Conservation (phyloP, 306 rosid species). For the Prunus mira region DNA sequence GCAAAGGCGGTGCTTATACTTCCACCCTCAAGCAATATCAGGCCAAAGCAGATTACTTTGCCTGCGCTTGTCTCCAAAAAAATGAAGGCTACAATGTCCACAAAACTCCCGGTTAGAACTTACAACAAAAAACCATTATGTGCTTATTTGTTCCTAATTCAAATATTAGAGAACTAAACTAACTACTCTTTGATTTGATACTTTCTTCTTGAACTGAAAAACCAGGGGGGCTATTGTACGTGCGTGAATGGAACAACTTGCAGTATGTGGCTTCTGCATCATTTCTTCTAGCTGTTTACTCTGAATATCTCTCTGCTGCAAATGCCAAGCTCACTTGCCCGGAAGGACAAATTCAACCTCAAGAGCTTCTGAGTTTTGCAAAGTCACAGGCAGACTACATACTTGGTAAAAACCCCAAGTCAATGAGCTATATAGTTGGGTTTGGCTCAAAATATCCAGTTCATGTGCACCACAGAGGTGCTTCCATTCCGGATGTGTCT, state of each 20-base stretch:
- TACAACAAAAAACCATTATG: no score
- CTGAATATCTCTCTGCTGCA: conserved; percentile 55
- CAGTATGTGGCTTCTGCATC: conserved; percentile 77
- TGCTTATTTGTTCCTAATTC: background rate
- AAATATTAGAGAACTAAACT: no score
- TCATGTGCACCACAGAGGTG: conserved; percentile 79
- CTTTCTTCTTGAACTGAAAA: no score
- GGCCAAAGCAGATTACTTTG: conserved; percentile 83
- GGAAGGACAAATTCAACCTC: conserved; percentile 61
- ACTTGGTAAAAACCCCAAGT: conserved; percentile 74
- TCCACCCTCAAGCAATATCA: conserved; percentile 69
- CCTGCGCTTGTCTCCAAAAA: conserved; percentile 78
- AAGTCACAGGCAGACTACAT: conserved; percentile 84
- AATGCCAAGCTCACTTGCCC: conserved; percentile 66
- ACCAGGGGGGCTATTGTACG: conserved; percentile 69
- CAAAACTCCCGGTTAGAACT: conserved; percentile 59
- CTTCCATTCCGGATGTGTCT: conserved; percentile 63
- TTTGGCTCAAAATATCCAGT: conserved; percentile 65
- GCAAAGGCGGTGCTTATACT: conserved; percentile 54
- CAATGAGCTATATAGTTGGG: conserved; percentile 73
- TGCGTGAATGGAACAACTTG: conserved; percentile 84
- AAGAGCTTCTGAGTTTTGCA: conserved; percentile 62
- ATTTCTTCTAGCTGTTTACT: conserved; percentile 64
- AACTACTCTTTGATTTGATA: background rate
- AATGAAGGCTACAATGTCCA: conserved; percentile 75